phyloP scores from a whole-genome alignment of 2,329 filamentous ascomycete genomes.

The Beauveria asiatica region DNA sequence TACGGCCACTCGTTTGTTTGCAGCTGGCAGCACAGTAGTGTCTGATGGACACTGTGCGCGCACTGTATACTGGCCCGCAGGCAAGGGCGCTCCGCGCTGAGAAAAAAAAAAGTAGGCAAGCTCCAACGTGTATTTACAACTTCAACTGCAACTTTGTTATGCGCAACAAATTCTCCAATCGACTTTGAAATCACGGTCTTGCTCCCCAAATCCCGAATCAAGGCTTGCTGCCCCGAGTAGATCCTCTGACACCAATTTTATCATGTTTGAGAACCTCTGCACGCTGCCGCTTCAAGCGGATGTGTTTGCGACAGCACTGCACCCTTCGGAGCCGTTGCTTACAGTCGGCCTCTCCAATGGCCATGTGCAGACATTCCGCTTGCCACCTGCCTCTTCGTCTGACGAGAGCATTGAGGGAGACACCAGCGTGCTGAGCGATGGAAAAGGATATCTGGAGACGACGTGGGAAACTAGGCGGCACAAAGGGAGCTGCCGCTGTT shows the following conservation, averaged over 20 bases:
- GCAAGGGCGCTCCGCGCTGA: not conserved
- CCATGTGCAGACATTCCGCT: conserved; percentile 74
- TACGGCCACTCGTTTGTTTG: not conserved
- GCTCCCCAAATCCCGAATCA: not conserved
- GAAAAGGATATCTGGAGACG: conserved; percentile 69
- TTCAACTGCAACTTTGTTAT: not conserved
- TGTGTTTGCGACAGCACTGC: conserved; percentile 79
- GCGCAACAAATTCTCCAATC: not conserved
- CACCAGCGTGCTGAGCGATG: conserved; percentile 44
- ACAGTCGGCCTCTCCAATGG: conserved; percentile 79
- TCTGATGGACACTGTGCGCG: not conserved
- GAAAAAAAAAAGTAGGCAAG: conserved; percentile 1
- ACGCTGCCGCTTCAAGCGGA: conserved; percentile 78
- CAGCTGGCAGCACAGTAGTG: not conserved
- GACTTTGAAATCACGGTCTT: not conserved
- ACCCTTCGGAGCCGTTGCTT: conserved; percentile 75
- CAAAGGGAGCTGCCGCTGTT: conserved; percentile 82
- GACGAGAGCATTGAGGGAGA: conserved; percentile 44
- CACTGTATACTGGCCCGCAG: conserved; percentile 2
- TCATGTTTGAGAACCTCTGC: conserved; percentile 88
- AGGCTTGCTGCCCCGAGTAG: not conserved
- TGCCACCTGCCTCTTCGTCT: conserved; percentile 47
- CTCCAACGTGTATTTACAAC: not conserved
- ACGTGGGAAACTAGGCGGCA: conserved; percentile 83
- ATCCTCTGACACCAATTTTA: not conserved